Evolutionary conservation across 2,329 filamentous ascomycete genomes (phyloP), one percentile per base, ranked within the genome.

Genomic region (Trichoderma cornu-damae): DNA sequence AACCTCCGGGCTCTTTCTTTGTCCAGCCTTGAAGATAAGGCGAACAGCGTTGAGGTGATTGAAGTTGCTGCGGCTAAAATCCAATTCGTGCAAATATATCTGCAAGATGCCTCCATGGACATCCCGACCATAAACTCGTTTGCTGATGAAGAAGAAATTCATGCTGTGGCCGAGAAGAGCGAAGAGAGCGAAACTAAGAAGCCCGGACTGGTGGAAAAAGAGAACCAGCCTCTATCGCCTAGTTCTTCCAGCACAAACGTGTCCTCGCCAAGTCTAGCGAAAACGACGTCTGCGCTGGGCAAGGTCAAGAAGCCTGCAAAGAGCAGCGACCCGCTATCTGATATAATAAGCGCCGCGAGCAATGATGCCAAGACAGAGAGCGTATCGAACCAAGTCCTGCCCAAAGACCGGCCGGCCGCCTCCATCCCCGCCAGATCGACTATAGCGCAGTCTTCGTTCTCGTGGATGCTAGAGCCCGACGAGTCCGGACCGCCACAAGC

Each of bases 371-470:
- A 47, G 32, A 30, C 16, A 47, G 42, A 55, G 9, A 35, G 11
- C 11, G 28, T 49, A 8, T 44, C 42, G 26, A 42, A 12, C 28
- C 26, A 54, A 12, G 16, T 35, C 14, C 50, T 1, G 26, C 61
- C 14, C n/a, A 48, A 54, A 16, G 35, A 57, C 40, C 62, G 64
- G 3, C 70, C 60, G 54, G 65, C 66, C 46, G 71, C 61, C 62
- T 72, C 80, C 2, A 78, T 84, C 14, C 83, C 82, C 0, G 83
- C 83, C 18, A 79, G 86, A 20, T 87, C 86, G 3, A 83, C 79
- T 0, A 77, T 90, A 32, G 86, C 86, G 1, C 86, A 89, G 62
- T 90, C 88, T 6, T 87, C 85, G 3, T 91, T 90, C 69, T 85
- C 87, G 1, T 90, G 86, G 86, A 91, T 91, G 87, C 76, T 91